These are phyloP conservation scores for Oryza meyeriana DNA, from an alignment of 176 grass and related monocot genomes.

Conservation along the genomic window DNA sequence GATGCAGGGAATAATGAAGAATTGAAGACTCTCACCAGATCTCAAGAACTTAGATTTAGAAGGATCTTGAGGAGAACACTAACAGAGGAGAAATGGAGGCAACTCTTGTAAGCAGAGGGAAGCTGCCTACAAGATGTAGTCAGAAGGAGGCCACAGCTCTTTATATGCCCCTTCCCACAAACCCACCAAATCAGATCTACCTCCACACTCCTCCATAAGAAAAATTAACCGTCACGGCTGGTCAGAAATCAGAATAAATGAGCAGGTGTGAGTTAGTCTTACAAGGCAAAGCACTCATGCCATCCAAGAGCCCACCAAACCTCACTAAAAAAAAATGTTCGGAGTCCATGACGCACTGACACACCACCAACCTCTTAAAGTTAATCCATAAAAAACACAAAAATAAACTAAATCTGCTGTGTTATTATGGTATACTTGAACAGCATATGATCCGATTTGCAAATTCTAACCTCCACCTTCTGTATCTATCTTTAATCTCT, in stretches of 20 bases:
- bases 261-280: not conserved
- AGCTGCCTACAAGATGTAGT: conserved; percentile 42
- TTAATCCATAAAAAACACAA: not conserved
- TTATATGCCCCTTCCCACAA: conserved; percentile 45
- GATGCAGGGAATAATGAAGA: conserved; percentile 2
- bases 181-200: conserved; percentile 40
- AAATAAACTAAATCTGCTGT: conserved; percentile 17
- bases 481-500: not conserved
- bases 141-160: conserved; percentile 30
- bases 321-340: conserved; percentile 35
- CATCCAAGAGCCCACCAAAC: conserved; percentile 39
- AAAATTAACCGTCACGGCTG: conserved; percentile 43
- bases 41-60: conserved; percentile 7
- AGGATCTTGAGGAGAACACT: conserved; percentile 21
- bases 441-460: not conserved
- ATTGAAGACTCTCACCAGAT: conserved; percentile 33
- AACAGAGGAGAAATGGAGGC: not conserved
- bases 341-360: conserved; percentile 39
- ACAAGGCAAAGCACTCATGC: too few species aligned
- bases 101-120: conserved; percentile 28
- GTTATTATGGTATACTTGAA: not conserved
- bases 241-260: conserved; percentile 28
- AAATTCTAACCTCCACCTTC: not conserved
- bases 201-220: not conserved
- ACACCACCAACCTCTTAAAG: conserved; percentile 40